Percentiles rank a stretch among this genome's conserved stretches.
Conservation (phyloP, 371 early-diverging fungal species). For the Rhizopus microsporus region DNA sequence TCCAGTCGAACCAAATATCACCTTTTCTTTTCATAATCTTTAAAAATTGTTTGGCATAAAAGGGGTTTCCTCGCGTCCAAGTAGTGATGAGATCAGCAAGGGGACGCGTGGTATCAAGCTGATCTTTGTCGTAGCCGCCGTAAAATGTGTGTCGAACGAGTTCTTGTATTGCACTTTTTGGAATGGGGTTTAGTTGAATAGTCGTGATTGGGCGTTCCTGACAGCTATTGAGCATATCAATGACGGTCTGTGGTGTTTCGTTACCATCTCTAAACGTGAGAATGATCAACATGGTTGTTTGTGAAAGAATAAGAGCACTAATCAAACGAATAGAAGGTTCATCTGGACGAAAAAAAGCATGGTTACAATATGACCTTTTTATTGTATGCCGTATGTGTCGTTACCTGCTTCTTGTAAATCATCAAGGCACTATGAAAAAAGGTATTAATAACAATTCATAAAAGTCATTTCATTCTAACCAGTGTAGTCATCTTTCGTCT, state of each 20-base stretch:
- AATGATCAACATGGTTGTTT: conserved; percentile 42
- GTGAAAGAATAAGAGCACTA: conserved; percentile 33
- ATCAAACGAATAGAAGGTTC: conserved; percentile 45
- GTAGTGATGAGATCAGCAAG: conserved; percentile 35
- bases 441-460: not conserved
- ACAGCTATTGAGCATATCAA: conserved; percentile 16
- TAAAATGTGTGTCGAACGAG: conserved; percentile 41
- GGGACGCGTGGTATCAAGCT: conserved; percentile 15
- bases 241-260: conserved; percentile 28
- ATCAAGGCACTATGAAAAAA: conserved; percentile 37
- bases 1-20: conserved; percentile 52
- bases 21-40: conserved; percentile 43
- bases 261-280: conserved; percentile 42
- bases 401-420: conserved; percentile 52
- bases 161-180: conserved; percentile 23
- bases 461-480: conserved; percentile 22
- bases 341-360: conserved; percentile 23
- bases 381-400: not conserved
- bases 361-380: not conserved
- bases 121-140: conserved; percentile 20
- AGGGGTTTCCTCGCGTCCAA: conserved; percentile 48
- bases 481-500: conserved; percentile 42
- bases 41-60: conserved; percentile 45
- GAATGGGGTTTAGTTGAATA: conserved; percentile 34
- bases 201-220: conserved; percentile 8